Base-by-base conservation (phyloP, 345 rosid species). In the Cardamine occulta region DNA sequence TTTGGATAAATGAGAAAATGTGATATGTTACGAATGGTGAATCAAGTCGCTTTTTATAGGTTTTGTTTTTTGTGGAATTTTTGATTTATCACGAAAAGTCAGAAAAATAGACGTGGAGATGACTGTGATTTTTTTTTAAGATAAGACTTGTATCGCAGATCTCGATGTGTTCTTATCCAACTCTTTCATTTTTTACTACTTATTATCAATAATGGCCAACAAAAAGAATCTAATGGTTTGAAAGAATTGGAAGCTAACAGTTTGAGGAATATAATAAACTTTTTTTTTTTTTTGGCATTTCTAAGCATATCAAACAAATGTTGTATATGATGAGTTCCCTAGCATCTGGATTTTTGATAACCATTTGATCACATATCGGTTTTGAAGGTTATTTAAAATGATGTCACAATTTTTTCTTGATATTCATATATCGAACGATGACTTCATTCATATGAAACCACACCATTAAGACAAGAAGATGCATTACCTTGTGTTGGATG, bases 141-240 rank as follows among this genome's bases (percentile, higher is more conserved):
- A 85, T 82, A 85, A 80, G 85, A 72, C 75, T 62, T 83, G 74
- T 66, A 72, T 66, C 76, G 54, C 21, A 48, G 24, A 64, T 63
- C 48, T 51, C 81, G 13, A 83, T 62, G 81, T 58, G 44, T 18
- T 73, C 86, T 73, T 77, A 84, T 84, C 82, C 68, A 70, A 29
- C 23, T 54, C 8, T 15, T 35, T 10, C 3, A 11, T 23, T 58
- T 44, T 29, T 29, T 53, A 15, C 7, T 31, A 39, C 6, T 35
- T 10, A 7, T 29, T 17, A 31, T 45, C 13, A 42, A 59, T 73
- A 53, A 42, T 63, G 63, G 55, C 77, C 70, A 63, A 73, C 77
- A 35, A 11, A 15, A 56, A 19, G 48, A 70, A 45, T 52, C 60
- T 63, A 70, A n/a, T 17, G 8, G 37, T 10, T 18, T 21, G 23